phyloP scores from a whole-genome alignment of 1,284 basidiomycete species.

The Anthracocystis walkeri region DNA sequence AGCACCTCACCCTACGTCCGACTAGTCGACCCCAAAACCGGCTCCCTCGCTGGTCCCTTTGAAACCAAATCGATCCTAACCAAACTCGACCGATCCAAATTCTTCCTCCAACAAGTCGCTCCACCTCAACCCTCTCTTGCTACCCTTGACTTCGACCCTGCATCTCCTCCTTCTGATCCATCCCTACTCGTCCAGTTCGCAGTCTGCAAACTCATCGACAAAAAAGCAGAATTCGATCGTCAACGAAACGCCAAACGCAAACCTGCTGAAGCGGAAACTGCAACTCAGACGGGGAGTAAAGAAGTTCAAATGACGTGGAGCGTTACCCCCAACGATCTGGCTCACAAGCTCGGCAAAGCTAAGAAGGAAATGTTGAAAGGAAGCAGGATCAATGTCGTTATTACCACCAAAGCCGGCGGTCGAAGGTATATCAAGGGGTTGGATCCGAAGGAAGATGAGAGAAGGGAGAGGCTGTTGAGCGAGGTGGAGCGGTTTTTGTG shows the following conservation, averaged over 20 bases:
- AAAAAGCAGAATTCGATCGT: conserved; percentile 69
- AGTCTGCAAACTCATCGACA: conserved; percentile 70
- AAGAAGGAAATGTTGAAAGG: conserved; percentile 51
- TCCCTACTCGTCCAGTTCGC: conserved; percentile 49
- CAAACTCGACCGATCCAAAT: conserved; percentile 56
- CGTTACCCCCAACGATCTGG: conserved; percentile 54
- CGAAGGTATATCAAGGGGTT: conserved; percentile 38
- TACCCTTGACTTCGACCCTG: conserved; percentile 20
- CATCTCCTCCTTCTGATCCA: conserved; percentile 3
- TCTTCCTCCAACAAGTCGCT: conserved; percentile 57
- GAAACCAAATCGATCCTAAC: conserved; percentile 46
- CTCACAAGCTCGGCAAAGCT: conserved; percentile 55
- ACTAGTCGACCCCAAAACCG: conserved; percentile 59
- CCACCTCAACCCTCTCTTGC: conserved; percentile 26
- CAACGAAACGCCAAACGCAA: conserved; percentile 42
- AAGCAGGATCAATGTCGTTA: conserved; percentile 38
- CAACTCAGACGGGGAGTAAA: conserved; percentile 26
- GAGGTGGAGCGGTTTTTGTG: conserved; percentile 33
- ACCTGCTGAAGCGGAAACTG: conserved; percentile 2
- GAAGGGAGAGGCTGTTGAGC: conserved; percentile 9
- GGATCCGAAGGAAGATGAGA: conserved; percentile 26
- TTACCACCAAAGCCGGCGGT: conserved; percentile 33
- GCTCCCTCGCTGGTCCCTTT: conserved; percentile 55
- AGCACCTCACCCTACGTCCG: conserved; percentile 36
- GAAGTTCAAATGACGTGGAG: conserved; percentile 61